Base-by-base conservation (phyloP, 139 green algal genomes). In the Trebouxia sp. region DNA sequence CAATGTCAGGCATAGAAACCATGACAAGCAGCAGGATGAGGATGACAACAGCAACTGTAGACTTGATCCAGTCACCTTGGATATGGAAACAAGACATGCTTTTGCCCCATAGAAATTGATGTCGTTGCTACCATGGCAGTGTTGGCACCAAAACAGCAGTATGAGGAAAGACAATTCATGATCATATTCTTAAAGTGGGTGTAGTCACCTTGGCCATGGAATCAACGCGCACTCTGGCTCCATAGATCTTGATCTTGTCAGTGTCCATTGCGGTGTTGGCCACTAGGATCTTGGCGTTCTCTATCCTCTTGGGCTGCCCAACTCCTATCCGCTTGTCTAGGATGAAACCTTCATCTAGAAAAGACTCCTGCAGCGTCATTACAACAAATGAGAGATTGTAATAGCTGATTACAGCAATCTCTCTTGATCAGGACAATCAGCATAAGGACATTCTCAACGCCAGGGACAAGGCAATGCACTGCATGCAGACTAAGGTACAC, bases 181-280 rank as follows among this genome's bases (percentile, higher is more conserved):
- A n/a, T n/a, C n/a, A n/a, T n/a, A n/a, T n/a, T n/a, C n/a, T n/a
- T n/a, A n/a, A 50, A 76, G 1, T 70, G n/a, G 1, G 30, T 39
- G 35, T n/a, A n/a, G n/a, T n/a, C 28, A 96, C 94, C 89, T 98
- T 98, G 35, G 88, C 55, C 92, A 98, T 97, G 83, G 76, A 86
- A 78, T 96, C 92, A 42, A 93, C 92, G 15, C 90, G 85, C 62
- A 96, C 92, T 56, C 92, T 82, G 0, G 92, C 92, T 42, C 87
- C 87, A 82, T 99, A 99, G 86, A 99, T 99, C 89, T 99, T 99
- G 89, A 99, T 95, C 88, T 99, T 99, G 87, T 99, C 97, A 0
- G 95, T 98, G 89, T 99, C 97, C 97, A 99, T 99, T 48, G 97
- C 83, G 1, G 97, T 99, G 91, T 99, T 99, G 80, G 97, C 94